phyloP scores from a whole-genome alignment of 2,329 filamentous ascomycete genomes.

The Paracoccidioides brasiliensis region DNA sequence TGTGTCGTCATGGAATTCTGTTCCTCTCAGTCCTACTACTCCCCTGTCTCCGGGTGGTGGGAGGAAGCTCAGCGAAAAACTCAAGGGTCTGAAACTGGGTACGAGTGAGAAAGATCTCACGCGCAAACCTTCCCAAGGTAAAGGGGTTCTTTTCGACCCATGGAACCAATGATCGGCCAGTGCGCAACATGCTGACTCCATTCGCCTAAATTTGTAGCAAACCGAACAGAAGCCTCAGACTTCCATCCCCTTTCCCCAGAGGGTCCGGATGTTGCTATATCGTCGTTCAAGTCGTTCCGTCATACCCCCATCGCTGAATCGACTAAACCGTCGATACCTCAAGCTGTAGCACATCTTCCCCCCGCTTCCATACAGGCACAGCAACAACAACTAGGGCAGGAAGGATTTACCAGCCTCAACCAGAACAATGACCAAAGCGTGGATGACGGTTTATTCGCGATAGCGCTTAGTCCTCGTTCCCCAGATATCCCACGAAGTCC shows the following conservation, averaged over 20 bases:
- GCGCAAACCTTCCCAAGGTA: slow-evolving; percentile 39
- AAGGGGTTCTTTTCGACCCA: slow-evolving; percentile 12
- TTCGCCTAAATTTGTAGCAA: slow-evolving; percentile 12
- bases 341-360: slow-evolving; percentile 23
- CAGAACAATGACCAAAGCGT: slow-evolving; percentile 16
- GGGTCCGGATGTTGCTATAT: slow-evolving; percentile 49
- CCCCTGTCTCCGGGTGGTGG: slow-evolving; percentile 50
- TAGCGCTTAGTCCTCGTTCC: slow-evolving; percentile 73
- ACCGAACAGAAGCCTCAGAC: slow-evolving; percentile 20
- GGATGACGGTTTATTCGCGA: slow-evolving; percentile 71
- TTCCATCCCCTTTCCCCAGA: slow-evolving; percentile 47
- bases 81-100: slow-evolving; percentile 64
- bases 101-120: slow-evolving; percentile 56
- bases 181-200: not conserved
- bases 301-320: slow-evolving; percentile 21
- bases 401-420: not conserved
- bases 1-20: slow-evolving; percentile 19
- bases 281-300: slow-evolving; percentile 49
- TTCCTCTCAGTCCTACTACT: slow-evolving; percentile 36
- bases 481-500: slow-evolving; percentile 77
- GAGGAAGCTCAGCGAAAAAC: slow-evolving; percentile 63
- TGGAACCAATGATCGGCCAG: not conserved
- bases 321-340: not conserved
- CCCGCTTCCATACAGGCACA: slow-evolving; percentile 26
- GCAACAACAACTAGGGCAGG: slow-evolving; percentile 13